phyloP scores from a whole-genome alignment of 305 asterid species.

The Rubia tinctorum region DNA sequence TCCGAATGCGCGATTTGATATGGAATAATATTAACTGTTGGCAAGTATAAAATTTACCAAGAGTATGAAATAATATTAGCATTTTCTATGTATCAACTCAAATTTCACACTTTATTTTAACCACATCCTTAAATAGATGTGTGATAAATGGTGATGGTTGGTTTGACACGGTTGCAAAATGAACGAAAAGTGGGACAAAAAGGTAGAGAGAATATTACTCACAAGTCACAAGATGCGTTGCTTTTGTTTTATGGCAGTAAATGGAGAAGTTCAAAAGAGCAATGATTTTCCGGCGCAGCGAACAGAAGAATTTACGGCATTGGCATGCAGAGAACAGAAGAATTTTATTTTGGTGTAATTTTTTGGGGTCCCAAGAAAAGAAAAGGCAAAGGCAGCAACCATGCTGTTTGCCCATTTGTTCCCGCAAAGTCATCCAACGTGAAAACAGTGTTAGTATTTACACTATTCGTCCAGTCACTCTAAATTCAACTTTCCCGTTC shows the following conservation, averaged over 20 bases:
- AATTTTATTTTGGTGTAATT: background rate
- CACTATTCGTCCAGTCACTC: too few species aligned
- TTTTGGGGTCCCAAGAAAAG: constrained; percentile 25
- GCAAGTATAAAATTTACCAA: too few species aligned
- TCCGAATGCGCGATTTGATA: too few species aligned
- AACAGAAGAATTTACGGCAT: constrained; percentile 41
- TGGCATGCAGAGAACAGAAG: constrained; percentile 12
- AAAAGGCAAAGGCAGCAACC: constrained; percentile 7
- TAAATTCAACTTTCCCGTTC: too few species aligned
- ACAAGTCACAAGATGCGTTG: constrained; percentile 18
- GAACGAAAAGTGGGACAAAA: constrained; percentile 22
- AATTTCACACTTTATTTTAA: too few species aligned
- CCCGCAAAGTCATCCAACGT: constrained; percentile 15
- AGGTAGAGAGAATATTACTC: constrained; percentile 29
- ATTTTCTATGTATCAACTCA: too few species aligned
- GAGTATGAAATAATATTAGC: too few species aligned
- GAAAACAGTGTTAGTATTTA: too few species aligned
- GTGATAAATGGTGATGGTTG: background rate
- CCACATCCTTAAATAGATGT: too few species aligned
- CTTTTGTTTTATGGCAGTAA: constrained; percentile 36
- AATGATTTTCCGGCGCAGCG: constrained; percentile 79
- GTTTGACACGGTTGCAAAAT: constrained; percentile 14
- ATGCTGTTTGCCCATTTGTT: constrained; percentile 27
- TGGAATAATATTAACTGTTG: too few species aligned
- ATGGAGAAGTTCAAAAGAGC: constrained; percentile 54